Evolutionary conservation across 2,329 filamentous ascomycete genomes (phyloP), one percentile per base, ranked within the genome.

Genomic region (Davidsoniella neocaledoniae): DNA sequence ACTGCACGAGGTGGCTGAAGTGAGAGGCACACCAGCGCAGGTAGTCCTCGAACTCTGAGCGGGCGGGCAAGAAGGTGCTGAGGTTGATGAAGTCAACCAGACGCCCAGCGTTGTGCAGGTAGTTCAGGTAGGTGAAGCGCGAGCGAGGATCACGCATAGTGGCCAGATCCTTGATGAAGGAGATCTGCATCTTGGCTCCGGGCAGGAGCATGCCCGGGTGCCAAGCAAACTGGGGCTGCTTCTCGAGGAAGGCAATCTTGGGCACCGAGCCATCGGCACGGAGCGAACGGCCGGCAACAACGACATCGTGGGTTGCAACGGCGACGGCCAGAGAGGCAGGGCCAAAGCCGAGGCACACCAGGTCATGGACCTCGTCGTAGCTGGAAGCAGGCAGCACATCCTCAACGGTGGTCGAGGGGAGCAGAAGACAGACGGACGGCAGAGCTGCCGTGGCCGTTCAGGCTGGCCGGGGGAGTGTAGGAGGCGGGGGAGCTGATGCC

Each of bases 161-260:
- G 3, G 90, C 90, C 63, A 96, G 76, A 62, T 96, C 90, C 68
- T 96, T 96, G 68, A 96, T 75, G 68, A 94, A 96, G 8, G 86
- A 93, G 58, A 96, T 96, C 63, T 96, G 90, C 90, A 96, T 96
- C 67, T 83, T 87, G 48, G 88, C 85, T 4, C 87, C 88, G 0
- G 87, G 86, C 2, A 96, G 75, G 53, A 95, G 77, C 90, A 96
- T 96, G 53, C 90, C 90, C 0, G 86, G 80, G 64, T 96, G 90
- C 90, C 90, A 96, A 52, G 83, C 78, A 61, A 96, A 96, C 44
- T 73, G 68, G 29, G 70, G 60, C 65, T 96, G 90, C 63, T 84
- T 83, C 69, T 96, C 90, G 21, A 96, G 66, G 65, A 95, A 96
- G 42, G 85, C 74, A 3, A 94, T 79, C 61, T 83, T 86, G 44